These are phyloP conservation scores for Kokia cookei DNA, from an alignment of 441 rosid genomes.

Conservation along the genomic window DNA sequence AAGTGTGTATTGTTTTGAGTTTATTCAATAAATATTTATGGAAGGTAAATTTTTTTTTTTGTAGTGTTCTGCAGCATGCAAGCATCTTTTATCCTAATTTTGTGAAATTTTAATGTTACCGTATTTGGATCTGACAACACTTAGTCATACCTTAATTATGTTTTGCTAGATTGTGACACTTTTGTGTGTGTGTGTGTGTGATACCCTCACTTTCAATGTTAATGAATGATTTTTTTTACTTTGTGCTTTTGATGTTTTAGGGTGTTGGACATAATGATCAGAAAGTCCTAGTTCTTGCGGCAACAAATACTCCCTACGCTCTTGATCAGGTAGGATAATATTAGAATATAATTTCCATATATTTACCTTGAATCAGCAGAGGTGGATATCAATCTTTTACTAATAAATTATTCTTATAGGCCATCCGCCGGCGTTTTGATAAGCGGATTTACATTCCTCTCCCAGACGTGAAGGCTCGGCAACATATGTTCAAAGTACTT, in stretches of 20 bases:
- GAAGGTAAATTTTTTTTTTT: background rate
- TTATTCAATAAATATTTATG: background rate
- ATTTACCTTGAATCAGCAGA: slow-evolving; percentile 10
- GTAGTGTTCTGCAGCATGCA: background rate
- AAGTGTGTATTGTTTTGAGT: background rate
- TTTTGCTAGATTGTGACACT: background rate
- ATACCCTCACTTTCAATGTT: background rate
- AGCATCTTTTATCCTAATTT: background rate
- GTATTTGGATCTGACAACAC: background rate
- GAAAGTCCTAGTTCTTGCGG: slow-evolving; percentile 98
- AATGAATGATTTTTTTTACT: background rate
- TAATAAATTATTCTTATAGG: slow-evolving; percentile 51
- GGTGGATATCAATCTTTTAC: slow-evolving; percentile 13
- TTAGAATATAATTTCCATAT: slow-evolving; percentile 6
- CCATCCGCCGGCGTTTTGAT: slow-evolving; percentile 95
- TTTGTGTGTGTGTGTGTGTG: background rate
- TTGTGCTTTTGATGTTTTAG: slow-evolving; percentile 32
- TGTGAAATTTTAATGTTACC: background rate
- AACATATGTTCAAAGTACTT: slow-evolving; percentile 94
- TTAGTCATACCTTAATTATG: background rate
- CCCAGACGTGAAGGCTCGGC: slow-evolving; percentile 92
- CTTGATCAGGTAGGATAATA: slow-evolving; percentile 68
- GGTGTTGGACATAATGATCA: slow-evolving; percentile 95
- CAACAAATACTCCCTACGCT: slow-evolving; percentile 96
- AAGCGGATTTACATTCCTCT: slow-evolving; percentile 99